Conservation (phyloP, 176 grass and related monocot genomes). For the Aegilops longissima region DNA sequence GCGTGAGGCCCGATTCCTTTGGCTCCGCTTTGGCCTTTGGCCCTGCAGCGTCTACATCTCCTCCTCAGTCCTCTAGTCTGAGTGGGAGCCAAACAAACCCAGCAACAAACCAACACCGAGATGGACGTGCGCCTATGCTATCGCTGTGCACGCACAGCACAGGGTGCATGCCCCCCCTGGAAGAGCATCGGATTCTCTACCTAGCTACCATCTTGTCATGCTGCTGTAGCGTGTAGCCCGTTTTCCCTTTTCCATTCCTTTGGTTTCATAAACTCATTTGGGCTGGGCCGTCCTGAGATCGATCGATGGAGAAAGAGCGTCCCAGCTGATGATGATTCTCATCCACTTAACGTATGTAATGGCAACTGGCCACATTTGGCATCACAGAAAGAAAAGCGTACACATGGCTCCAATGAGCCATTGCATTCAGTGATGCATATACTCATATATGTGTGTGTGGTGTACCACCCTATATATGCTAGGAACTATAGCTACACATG, state of each 20-base stretch:
- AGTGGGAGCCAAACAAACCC: conserved; percentile 11
- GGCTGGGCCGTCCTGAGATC: neutral
- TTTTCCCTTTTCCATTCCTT: neutral
- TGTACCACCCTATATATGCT: no score
- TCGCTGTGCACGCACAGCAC: no score
- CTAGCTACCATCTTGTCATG: neutral
- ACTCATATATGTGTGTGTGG: no score
- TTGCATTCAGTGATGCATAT: neutral
- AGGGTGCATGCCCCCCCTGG: no score
- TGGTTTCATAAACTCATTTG: neutral
- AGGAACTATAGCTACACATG: no score
- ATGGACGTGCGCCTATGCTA: neutral
- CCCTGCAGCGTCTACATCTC: no score
- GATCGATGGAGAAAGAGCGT: neutral
- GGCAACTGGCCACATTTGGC: neutral
- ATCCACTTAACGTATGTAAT: neutral
- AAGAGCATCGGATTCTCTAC: neutral
- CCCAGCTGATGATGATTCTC: neutral
- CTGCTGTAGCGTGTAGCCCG: neutral
- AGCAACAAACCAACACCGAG: conserved; percentile 10
- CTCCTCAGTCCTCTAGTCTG: neutral
- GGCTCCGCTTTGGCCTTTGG: neutral
- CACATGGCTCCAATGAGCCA: neutral
- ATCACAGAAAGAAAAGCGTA: neutral
- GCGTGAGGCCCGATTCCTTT: conserved; percentile 28